Base-by-base conservation (phyloP, 352 stramenopile genomes). In the Globisporangium recalcitrans region DNA sequence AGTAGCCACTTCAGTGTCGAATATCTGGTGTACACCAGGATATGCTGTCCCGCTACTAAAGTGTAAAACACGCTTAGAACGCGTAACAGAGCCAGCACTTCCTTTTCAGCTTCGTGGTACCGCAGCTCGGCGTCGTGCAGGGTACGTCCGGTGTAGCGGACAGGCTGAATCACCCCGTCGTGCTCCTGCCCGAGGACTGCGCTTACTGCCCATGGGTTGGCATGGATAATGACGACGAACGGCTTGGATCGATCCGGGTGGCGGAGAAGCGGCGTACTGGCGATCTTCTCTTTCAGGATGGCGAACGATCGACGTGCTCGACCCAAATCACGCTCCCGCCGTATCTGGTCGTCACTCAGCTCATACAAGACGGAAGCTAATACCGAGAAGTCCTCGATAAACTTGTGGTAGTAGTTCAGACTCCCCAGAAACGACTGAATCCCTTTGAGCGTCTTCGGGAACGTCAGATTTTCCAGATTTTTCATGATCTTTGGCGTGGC, bases 331-430 rank as follows among this genome's bases (percentile, higher is more conserved):
- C 32, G n/a, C 0, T n/a, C 42, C 0, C 4, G 1, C 0, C 56
- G 21, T 53, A 66, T 1, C 48, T 60, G 38, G 0, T 36, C 38
- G 2, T 72, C 63, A 1, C 47, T 67, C 0, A 75, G 55, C 10
- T 73, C 63, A 48, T 75, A 69, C 0, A 71, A 40, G 0, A 48
- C 59, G 0, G 53, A 62, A 0, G 64, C 61, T 7, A 72, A 65
- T 2, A 68, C 47, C 1, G 62, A 47, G 9, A 65, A 67, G 24
- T 72, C 27, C 24, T 77, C 59, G 6, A 74, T 63, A 21, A 72
- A 73, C n/a, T 61, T 57, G 24, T 40, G 60, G n/a, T 76, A 76
- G 46, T 73, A 73, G 22, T 69, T 67, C 0, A 69, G n/a, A 2
- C 62, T 62, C 0, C 60, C 60, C 0, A 77, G 19, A 24, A 73